These are phyloP conservation scores for Ogataea pilisensis DNA, from an alignment of 805 yeast genomes.

Conservation along the genomic window DNA sequence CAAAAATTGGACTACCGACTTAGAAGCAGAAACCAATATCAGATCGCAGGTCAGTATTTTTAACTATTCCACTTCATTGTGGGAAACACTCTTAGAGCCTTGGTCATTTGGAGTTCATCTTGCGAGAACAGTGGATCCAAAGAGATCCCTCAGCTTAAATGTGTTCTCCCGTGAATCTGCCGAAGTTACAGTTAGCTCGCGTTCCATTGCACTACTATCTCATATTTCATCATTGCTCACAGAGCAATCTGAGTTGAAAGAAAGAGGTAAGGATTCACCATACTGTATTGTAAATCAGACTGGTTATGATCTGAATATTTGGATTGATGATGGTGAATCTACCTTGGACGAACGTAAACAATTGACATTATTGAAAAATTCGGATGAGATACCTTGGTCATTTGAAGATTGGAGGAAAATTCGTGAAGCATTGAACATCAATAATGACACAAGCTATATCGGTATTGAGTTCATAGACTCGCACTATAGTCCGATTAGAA, in stretches of 20 bases:
- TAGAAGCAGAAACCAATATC: constrained; percentile 63
- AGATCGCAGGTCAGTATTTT: constrained; percentile 71
- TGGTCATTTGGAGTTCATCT: constrained; percentile 78
- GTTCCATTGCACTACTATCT: constrained; percentile 72
- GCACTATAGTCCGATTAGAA: constrained; percentile 47
- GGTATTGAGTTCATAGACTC: constrained; percentile 60
- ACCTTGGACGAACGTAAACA: constrained; percentile 24
- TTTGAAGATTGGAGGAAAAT: constrained; percentile 91
- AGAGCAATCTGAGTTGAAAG: constrained; percentile 48
- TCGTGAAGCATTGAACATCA: constrained; percentile 73
- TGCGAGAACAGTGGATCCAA: constrained; percentile 43
- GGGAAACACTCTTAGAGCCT: constrained; percentile 94
- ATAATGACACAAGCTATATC: constrained; percentile 54
- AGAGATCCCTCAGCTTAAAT: constrained; percentile 53
- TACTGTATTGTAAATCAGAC: constrained; percentile 79
- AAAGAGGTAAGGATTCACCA: constrained; percentile 79
- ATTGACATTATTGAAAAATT: constrained; percentile 40
- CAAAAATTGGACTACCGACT: constrained; percentile 81
- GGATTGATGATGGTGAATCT: constrained; percentile 55
- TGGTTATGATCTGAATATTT: constrained; percentile 73
- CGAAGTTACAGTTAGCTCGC: constrained; percentile 76
- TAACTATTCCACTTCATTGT: constrained; percentile 82
- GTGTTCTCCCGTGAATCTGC: constrained; percentile 72
- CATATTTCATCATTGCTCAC: constrained; percentile 60
- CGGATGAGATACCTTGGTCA: constrained; percentile 69